Evolutionary conservation across 2,329 filamentous ascomycete genomes (phyloP).

Genomic region (Aspergillus udagawae): DNA sequence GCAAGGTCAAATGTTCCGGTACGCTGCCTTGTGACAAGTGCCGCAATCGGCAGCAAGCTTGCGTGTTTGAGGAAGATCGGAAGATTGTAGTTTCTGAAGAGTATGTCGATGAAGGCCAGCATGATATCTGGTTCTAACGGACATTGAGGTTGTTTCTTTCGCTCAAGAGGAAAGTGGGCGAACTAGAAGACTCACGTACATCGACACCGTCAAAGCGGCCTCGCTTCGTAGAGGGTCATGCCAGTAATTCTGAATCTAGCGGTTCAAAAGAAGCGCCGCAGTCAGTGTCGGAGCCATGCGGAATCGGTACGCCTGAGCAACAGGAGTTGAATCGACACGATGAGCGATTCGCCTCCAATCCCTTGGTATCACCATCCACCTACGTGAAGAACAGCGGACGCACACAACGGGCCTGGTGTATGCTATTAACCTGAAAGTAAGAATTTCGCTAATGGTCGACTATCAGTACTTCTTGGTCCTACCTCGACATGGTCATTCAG

Average conservation of each 20-base stretch:
- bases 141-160: slow-evolving; percentile 13
- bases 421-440: not conserved
- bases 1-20: slow-evolving; percentile 39
- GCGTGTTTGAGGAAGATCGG: slow-evolving; percentile 39
- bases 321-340: slow-evolving; percentile 20
- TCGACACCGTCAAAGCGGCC: not conserved
- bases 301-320: slow-evolving; percentile 3
- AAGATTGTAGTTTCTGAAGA: slow-evolving; percentile 44
- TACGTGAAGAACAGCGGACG: slow-evolving; percentile 14
- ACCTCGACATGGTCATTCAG: slow-evolving; percentile 55
- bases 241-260: not conserved
- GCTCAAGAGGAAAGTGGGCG: slow-evolving; percentile 14
- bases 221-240: not conserved
- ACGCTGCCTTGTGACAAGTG: slow-evolving; percentile 36
- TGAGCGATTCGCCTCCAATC: slow-evolving; percentile 21
- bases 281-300: not conserved
- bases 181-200: slow-evolving; percentile 8
- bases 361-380: slow-evolving; percentile 28
- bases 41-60: slow-evolving; percentile 31
- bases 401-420: slow-evolving; percentile 15
- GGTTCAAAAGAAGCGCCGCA: not conserved
- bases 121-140: not conserved
- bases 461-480: slow-evolving; percentile 48
- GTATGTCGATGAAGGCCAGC: slow-evolving; percentile 16
- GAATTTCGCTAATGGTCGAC: not conserved